These are phyloP conservation scores for Cucurbita pepo DNA, from an alignment of 306 rosid species.

Conservation along the genomic window DNA sequence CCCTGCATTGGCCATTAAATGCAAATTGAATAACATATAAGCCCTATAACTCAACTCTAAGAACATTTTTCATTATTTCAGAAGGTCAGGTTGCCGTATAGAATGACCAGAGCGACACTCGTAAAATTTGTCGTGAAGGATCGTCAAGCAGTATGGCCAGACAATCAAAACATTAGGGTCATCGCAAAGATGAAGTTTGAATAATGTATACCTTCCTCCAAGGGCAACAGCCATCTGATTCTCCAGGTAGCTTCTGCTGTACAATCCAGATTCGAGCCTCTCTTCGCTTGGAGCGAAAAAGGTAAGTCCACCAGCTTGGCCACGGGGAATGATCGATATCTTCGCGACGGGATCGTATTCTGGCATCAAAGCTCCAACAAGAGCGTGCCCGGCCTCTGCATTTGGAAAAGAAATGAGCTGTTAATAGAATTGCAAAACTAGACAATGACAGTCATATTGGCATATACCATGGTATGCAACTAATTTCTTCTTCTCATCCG, in stretches of 20 bases:
- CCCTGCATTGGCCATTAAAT: conserved; percentile 22
- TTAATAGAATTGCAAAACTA: background rate
- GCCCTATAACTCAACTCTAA: background rate
- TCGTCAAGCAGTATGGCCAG: background rate
- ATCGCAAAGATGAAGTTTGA: background rate
- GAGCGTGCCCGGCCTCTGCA: conserved; percentile 98
- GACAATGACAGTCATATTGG: background rate
- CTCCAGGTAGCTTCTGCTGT: conserved; percentile 98
- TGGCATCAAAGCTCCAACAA: conserved; percentile 57
- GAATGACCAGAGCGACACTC: background rate
- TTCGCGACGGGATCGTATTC: conserved; percentile 78
- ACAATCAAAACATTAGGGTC: background rate
- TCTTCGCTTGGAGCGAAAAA: conserved; percentile 58
- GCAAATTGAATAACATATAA: background rate
- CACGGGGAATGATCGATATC: conserved; percentile 95
- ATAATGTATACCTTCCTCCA: conserved; percentile 35
- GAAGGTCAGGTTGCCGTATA: background rate
- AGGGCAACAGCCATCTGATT: conserved; percentile 99
- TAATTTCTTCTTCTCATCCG: conserved; percentile 89
- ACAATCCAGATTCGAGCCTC: conserved; percentile 60
- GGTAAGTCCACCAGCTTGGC: conserved; percentile 60
- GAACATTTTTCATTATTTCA: background rate
- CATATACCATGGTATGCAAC: conserved; percentile 61
- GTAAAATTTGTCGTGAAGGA: background rate
- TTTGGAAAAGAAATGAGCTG: background rate